Conservation (phyloP, 2,329 filamentous ascomycete species). For the Alternaria brassicae region DNA sequence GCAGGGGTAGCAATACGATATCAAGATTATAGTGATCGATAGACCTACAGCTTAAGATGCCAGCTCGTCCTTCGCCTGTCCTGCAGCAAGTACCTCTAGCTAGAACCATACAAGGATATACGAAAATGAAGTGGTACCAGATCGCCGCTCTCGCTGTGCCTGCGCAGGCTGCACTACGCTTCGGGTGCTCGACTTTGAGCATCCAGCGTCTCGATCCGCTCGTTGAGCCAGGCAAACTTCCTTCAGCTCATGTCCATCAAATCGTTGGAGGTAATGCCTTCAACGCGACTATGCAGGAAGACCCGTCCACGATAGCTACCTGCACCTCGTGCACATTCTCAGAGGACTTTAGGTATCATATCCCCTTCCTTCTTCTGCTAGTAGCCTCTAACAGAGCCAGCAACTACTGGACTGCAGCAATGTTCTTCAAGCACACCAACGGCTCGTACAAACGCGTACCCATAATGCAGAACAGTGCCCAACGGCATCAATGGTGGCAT, state of each 20-base stretch:
- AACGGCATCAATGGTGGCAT: slow-evolving; percentile 41
- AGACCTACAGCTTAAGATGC: slow-evolving; percentile 5
- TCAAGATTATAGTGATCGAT: neutral
- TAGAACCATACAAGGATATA: neutral
- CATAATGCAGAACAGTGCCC: slow-evolving; percentile 23
- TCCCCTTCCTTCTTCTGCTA: too few species aligned
- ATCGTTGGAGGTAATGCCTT: slow-evolving; percentile 35
- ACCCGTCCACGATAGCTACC: slow-evolving; percentile 9
- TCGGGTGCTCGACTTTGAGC: slow-evolving; percentile 32
- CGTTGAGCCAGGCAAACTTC: slow-evolving; percentile 28
- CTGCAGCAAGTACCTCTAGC: neutral
- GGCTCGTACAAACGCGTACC: slow-evolving; percentile 40
- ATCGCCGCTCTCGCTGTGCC: slow-evolving; percentile 23
- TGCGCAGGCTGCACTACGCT: slow-evolving; percentile 33
- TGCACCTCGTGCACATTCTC: slow-evolving; percentile 30
- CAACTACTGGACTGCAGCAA: slow-evolving; percentile 43
- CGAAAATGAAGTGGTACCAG: slow-evolving; percentile 29
- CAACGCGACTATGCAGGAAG: slow-evolving; percentile 27
- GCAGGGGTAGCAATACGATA: neutral
- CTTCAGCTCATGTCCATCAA: slow-evolving; percentile 31
- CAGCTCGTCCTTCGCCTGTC: neutral
- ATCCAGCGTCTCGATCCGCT: slow-evolving; percentile 40
- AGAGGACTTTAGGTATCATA: slow-evolving; percentile 25
- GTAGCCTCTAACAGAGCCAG: neutral
- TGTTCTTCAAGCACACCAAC: slow-evolving; percentile 40